These are phyloP conservation scores for Nitzschia inconspicua DNA, from an alignment of 108 stramenopile species.

Conservation along the genomic window DNA sequence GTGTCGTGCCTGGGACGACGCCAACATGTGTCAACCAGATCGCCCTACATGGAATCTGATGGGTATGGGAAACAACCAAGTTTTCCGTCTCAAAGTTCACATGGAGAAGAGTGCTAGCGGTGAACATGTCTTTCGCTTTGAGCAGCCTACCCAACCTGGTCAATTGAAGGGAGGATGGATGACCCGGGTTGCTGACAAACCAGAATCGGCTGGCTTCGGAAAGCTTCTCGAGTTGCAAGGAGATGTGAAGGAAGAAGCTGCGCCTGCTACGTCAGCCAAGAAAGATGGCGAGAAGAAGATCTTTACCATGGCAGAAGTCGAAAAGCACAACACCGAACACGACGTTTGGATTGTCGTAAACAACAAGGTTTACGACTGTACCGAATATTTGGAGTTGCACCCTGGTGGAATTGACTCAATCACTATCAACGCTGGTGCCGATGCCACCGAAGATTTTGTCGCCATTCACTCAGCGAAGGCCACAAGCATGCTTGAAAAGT, in stretches of 20 bases:
- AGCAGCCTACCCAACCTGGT: conserved; percentile 95
- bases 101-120: conserved; percentile 59
- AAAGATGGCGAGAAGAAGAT: conserved; percentile 47
- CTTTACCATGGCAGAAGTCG: conserved; percentile 82
- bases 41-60: conserved; percentile 96
- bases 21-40: conserved; percentile 89
- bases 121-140: conserved; percentile 82
- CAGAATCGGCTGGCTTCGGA: conserved; percentile 78
- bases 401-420: conserved; percentile 93
- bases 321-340: conserved; percentile 85
- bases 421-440: conserved; percentile 92
- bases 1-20: conserved; percentile 95
- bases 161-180: conserved; percentile 95
- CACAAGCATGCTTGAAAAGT: conserved; percentile 89
- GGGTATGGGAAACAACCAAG: conserved; percentile 99
- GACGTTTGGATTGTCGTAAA: conserved; percentile 95
- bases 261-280: conserved; percentile 34
- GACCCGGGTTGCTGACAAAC: conserved; percentile 77
- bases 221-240: conserved; percentile 51
- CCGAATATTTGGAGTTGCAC: conserved; percentile 92
- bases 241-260: conserved; percentile 39
- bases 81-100: conserved; percentile 90
- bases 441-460: conserved; percentile 94
- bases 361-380: conserved; percentile 89
- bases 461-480: conserved; percentile 97